Evolutionary conservation across 768 basidiomycete species (phyloP), one percentile per base, ranked within the genome.

Genomic region (Pluteus cervinus): DNA sequence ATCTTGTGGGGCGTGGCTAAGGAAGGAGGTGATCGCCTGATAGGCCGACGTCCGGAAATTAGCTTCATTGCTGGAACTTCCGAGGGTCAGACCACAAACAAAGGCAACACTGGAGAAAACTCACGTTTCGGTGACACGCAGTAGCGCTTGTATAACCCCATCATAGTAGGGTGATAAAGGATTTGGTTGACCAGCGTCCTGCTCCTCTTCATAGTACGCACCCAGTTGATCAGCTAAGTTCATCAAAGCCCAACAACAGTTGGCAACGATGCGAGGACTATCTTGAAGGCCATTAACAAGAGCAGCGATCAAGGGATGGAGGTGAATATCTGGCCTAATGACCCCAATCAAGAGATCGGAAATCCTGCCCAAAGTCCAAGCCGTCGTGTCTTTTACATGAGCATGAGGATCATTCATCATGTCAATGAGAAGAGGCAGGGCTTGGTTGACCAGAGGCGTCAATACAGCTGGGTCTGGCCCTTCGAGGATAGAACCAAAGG

Each of bases 171-270:
- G 81, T 5, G 87, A 85, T 43, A 99, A 61, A n/a, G 80, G 75
- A 14, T 81, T 79, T 11, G 66, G 73, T 34, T 65, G 67, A 12
- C 64, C 56, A 24, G 69, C 52, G 15, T 79, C 76, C 3, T 71
- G 69, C 4, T 81, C 73, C 14, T 79, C 75, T 43, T 86, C 83
- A 30, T 75, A 68, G 42, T 76, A 79, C 4, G 63, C 42, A 4
- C 81, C 83, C 11, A 96, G 71, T 50, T 96, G 92, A 56, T 96
- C 86, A 7, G 88, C 86, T 22, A 99, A 68, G 60, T 94, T 97
- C 86, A 89, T 94, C 49, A 99, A 61, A 7, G 86, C 87, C 86
- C 94, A 96, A 53, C 92, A 96, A 58, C 89, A 94, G 62, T 94
- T 94, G 24, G 89, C 78, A 17, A 86, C 76, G 45, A 98, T 92